Evolutionary conservation across 2,329 filamentous ascomycete genomes (phyloP).

Genomic region (Alternaria hordeiaustralica): DNA sequence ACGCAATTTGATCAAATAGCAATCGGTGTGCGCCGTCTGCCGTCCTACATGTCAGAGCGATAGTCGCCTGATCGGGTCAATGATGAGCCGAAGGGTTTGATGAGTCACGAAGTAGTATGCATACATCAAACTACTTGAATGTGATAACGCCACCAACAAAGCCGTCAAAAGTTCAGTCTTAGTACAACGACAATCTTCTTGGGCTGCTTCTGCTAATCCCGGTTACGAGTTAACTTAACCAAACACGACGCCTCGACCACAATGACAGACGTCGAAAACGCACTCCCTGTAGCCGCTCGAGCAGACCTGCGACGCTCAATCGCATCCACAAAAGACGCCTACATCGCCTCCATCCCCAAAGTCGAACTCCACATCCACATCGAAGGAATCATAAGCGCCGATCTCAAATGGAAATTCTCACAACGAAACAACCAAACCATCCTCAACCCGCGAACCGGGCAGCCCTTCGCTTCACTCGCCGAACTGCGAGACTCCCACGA

Average conservation of each 20-base stretch:
- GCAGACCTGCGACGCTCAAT: slow-evolving; percentile 3
- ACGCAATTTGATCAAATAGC: too few relatives aligned
- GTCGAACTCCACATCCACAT: slow-evolving; percentile 58
- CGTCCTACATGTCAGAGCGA: too few relatives aligned
- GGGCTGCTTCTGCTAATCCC: too few relatives aligned
- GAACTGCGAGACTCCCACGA: slow-evolving; percentile 39
- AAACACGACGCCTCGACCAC: background rate
- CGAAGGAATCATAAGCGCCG: slow-evolving; percentile 54
- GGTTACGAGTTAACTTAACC: too few relatives aligned
- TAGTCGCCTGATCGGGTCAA: background rate
- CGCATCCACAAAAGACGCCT: slow-evolving; percentile 8
- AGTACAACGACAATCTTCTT: too few relatives aligned
- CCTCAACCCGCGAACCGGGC: background rate
- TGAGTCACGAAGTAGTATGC: background rate
- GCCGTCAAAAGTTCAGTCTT: too few relatives aligned
- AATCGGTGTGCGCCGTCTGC: too few relatives aligned
- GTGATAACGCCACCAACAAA: too few relatives aligned
- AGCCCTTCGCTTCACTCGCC: background rate
- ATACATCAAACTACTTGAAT: background rate
- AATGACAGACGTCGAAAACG: slow-evolving; percentile 17
- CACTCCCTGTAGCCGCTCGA: slow-evolving; percentile 9
- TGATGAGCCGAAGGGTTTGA: background rate
- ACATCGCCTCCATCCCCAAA: slow-evolving; percentile 41
- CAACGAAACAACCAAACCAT: slow-evolving; percentile 44
- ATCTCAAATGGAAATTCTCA: slow-evolving; percentile 52